These are phyloP conservation scores for Trichoderma oligosporum DNA, from an alignment of 2,329 filamentous ascomycete species.

Conservation along the genomic window DNA sequence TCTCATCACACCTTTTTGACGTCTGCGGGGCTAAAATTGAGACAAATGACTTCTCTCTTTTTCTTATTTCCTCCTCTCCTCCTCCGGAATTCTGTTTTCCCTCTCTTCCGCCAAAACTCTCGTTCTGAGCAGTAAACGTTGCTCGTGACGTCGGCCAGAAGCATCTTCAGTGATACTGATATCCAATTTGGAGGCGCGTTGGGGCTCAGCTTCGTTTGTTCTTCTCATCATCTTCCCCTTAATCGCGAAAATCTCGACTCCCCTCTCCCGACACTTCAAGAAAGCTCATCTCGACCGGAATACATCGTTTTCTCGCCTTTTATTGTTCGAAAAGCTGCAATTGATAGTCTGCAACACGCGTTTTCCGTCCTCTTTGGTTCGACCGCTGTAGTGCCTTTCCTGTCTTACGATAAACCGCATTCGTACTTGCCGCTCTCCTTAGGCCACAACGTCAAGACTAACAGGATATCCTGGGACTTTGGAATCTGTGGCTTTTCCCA, in stretches of 20 bases:
- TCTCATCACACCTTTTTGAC: conserved; percentile 16
- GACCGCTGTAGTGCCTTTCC: neutral
- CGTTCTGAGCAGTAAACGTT: neutral
- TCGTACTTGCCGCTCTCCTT: neutral
- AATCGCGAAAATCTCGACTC: neutral
- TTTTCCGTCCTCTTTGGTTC: neutral
- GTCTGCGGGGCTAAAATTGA: conserved; percentile 14
- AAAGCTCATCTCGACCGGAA: neutral
- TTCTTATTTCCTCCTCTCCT: neutral
- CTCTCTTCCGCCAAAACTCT: neutral
- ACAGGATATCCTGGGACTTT: neutral
- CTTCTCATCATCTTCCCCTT: neutral
- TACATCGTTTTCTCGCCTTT: neutral
- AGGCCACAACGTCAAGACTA: neutral
- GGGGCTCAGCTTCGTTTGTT: neutral
- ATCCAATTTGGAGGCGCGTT: neutral
- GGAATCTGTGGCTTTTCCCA: neutral
- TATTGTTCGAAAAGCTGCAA: too few relatives aligned
- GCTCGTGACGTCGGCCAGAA: neutral
- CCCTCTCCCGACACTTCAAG: neutral
- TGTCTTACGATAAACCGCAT: neutral
- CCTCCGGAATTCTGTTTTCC: neutral
- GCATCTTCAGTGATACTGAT: neutral
- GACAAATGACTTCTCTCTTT: neutral
- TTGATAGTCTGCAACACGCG: too few relatives aligned